Evolutionary conservation across 495 filamentous ascomycete species (phyloP), one percentile per base, ranked within the genome.

Genomic region (Neurospora pannonica): DNA sequence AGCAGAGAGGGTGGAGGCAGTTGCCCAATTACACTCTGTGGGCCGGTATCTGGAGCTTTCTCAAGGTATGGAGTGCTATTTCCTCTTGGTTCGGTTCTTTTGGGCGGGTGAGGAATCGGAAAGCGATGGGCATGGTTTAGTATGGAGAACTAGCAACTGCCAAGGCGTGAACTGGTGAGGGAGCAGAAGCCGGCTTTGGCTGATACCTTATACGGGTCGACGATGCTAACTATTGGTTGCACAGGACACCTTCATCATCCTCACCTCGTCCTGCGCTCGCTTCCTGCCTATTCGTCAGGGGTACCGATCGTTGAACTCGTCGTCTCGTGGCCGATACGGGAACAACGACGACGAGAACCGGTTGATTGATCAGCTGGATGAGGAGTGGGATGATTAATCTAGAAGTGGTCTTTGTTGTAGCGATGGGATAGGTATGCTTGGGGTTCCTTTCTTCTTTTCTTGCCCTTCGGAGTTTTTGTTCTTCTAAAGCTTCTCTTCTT

Each of bases 1-100:
- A 98, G 80, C 94, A 97, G 72, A 87, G 97, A 39, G 97, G 97
- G 37, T 99, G 95, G 97, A 88, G 92, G 75, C 97, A 98, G 79
- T 86, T 98, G 74, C 97, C 97, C 19, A 98, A 99, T 82, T 98
- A 95, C 84, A 89, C 87, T 74, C 86, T 97, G 71, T 99, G 97
- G 97, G 90, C 93, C 38, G 91, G 93, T n/a, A 92, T 97, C 48
- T 87, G 92, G 75, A 89, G 90, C 71, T 96, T 97, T 77, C 77
- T 97, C 74, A 91, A 86, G 87, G 96, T 97, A 89, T 24, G 71
- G 38, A 71, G 5, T 36, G 28, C 34, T 72, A 31, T 46, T 73
- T 72, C 72, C 36, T 72, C 28, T 24, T 36, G 15, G 4, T 15
- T 24, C 6, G 28, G 2, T 34, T 62, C 28, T 8, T 19, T 34